phyloP scores from a whole-genome alignment of 2,329 filamentous ascomycete genomes.

The Truncatella angustata region DNA sequence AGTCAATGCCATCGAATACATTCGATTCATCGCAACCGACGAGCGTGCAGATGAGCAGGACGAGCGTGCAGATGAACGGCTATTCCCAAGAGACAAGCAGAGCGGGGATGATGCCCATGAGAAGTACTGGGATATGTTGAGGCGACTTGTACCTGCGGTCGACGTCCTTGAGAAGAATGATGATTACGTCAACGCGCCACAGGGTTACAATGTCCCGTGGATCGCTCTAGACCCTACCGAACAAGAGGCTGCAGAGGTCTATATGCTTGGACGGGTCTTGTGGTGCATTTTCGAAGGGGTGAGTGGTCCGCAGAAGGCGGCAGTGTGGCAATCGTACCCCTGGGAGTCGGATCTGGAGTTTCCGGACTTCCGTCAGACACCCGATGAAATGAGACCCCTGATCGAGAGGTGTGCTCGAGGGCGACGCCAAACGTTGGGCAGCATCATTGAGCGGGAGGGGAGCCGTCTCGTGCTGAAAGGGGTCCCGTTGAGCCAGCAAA shows the following conservation, averaged over 20 bases:
- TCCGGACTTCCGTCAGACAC: slow-evolving; percentile 48
- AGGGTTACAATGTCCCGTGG: slow-evolving; percentile 58
- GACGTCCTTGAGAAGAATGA: slow-evolving; percentile 38
- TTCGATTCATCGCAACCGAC: slow-evolving; percentile 51
- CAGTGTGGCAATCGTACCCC: slow-evolving; percentile 58
- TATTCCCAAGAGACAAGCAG: neutral
- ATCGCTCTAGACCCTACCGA: slow-evolving; percentile 48
- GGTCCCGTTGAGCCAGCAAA: slow-evolving; percentile 28
- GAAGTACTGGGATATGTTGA: slow-evolving; percentile 41
- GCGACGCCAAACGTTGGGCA: slow-evolving; percentile 42
- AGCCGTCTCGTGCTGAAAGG: slow-evolving; percentile 44
- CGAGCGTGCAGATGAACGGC: neutral
- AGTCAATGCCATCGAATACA: slow-evolving; percentile 57
- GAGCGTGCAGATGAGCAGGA: slow-evolving; percentile 35
- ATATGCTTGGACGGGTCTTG: slow-evolving; percentile 60
- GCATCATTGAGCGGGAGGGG: slow-evolving; percentile 40
- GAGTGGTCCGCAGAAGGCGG: slow-evolving; percentile 54
- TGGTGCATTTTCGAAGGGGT: slow-evolving; percentile 64
- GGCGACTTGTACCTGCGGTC: slow-evolving; percentile 45
- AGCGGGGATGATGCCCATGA: slow-evolving; percentile 32
- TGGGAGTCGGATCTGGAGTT: slow-evolving; percentile 57
- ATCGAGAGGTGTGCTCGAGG: slow-evolving; percentile 53
- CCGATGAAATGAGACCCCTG: slow-evolving; percentile 40
- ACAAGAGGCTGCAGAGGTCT: slow-evolving; percentile 58
- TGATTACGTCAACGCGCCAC: slow-evolving; percentile 44